phyloP scores from a whole-genome alignment of 2,329 filamentous ascomycete species.

The Escovopsis weberi region DNA sequence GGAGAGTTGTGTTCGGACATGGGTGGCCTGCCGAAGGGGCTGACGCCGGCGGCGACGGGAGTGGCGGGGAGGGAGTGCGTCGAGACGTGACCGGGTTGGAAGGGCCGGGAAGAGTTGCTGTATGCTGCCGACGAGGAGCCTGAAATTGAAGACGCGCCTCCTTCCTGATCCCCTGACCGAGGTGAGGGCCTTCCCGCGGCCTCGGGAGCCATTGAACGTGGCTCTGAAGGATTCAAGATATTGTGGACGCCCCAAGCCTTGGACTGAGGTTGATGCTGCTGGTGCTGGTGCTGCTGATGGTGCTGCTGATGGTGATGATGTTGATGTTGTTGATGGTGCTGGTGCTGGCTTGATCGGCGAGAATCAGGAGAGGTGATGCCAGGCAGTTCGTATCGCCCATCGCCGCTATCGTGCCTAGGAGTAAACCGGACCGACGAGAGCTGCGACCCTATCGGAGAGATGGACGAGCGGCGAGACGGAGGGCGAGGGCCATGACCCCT shows the following conservation, averaged over 20 bases:
- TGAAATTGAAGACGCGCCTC: constrained; percentile 5
- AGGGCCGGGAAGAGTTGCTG: constrained; percentile 10
- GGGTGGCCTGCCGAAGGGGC: constrained; percentile 14
- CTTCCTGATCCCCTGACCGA: constrained; percentile 10
- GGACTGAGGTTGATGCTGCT: too few relatives aligned
- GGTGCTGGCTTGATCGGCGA: constrained; percentile 12
- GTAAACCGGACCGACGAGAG: constrained; percentile 12
- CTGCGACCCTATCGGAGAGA: constrained; percentile 25
- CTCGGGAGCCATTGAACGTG: constrained; percentile 10
- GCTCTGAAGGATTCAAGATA: constrained; percentile 23
- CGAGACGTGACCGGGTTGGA: constrained; percentile 14
- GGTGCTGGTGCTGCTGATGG: too few relatives aligned
- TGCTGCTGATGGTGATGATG: too few relatives aligned
- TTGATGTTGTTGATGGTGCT: too few relatives aligned
- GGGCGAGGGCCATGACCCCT: constrained; percentile 41
- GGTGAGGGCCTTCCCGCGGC: constrained; percentile 6
- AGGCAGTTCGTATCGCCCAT: constrained; percentile 11
- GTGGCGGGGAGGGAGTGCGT: constrained; percentile 21
- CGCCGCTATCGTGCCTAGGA: constrained; percentile 9
- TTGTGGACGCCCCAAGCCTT: constrained; percentile 25
- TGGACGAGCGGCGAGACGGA: constrained; percentile 35
- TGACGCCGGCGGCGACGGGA: constrained; percentile 14
- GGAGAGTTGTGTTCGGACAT: constrained; percentile 20
- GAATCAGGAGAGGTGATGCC: constrained; percentile 11
- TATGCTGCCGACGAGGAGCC: constrained; percentile 12